phyloP scores from a whole-genome alignment of 169 alveolate genomes.

The Cryptosporidium parvum region DNA sequence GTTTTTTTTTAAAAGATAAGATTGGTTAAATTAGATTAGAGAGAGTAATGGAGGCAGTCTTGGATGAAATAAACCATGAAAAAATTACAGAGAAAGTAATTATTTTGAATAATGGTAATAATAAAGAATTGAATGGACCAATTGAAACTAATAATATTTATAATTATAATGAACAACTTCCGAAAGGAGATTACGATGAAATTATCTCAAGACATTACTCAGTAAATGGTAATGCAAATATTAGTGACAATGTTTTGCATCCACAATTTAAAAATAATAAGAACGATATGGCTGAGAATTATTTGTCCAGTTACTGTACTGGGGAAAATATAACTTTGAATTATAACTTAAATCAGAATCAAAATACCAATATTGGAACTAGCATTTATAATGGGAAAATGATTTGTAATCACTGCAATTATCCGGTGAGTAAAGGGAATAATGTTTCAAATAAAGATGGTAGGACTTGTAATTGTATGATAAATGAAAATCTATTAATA shows the following conservation, averaged over 20 bases:
- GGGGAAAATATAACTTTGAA: constrained; percentile 25
- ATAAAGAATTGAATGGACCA: constrained; percentile 1
- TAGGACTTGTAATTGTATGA: constrained; percentile 26
- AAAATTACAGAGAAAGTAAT: constrained; percentile 25
- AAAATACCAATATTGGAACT: background rate
- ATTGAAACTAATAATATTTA: constrained; percentile 25
- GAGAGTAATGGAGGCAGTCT: constrained; percentile 43
- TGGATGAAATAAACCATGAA: constrained; percentile 36
- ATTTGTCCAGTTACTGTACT: constrained; percentile 13
- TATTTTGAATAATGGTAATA: constrained; percentile 1
- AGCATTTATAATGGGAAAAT: constrained; percentile 2
- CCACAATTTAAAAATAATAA: constrained; percentile 26
- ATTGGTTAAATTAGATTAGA: background rate
- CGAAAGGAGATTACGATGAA: constrained; percentile 21
- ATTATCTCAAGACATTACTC: constrained; percentile 4
- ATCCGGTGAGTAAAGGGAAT: background rate
- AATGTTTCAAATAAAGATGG: background rate
- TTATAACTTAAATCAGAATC: constrained; percentile 23
- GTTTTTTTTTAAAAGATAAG: background rate
- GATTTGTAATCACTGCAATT: constrained; percentile 34
- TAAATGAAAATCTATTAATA: constrained; percentile 18
- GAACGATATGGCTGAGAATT: constrained; percentile 2
- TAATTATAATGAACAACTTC: constrained; percentile 8
- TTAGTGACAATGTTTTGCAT: background rate
- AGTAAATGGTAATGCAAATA: background rate